A percentile compares a stretch with the other conserved stretches of the same genome.
Conservation (phyloP, 2,329 filamentous ascomycete genomes). For the Colletotrichum sublineola region DNA sequence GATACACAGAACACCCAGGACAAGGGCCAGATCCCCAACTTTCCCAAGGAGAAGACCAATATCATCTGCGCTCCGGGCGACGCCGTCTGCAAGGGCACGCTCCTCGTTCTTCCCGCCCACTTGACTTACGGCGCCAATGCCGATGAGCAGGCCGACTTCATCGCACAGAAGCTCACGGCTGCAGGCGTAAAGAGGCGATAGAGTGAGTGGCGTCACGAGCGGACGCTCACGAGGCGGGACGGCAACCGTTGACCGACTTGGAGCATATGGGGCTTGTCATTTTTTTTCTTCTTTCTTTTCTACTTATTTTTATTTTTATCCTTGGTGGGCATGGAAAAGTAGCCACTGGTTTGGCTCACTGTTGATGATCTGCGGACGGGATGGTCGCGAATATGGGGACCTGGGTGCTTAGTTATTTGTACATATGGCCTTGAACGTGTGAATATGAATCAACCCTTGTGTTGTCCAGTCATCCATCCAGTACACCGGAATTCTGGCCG, state of each 20-base stretch:
- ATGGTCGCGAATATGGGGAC: neutral
- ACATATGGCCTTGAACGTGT: no score
- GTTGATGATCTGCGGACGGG: neutral
- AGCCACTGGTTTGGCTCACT: slow-evolving; percentile 9
- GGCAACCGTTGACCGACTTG: neutral
- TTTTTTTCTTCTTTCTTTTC: neutral
- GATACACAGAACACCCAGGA: slow-evolving; percentile 50
- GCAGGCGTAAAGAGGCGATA: slow-evolving; percentile 40
- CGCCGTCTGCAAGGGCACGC: slow-evolving; percentile 53
- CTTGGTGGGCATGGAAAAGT: slow-evolving; percentile 21
- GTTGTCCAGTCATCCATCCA: no score
- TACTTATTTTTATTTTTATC: neutral
- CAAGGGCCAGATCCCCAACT: slow-evolving; percentile 52
- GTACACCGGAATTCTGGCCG: neutral
- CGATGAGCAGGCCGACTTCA: slow-evolving; percentile 50
- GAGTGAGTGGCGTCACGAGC: slow-evolving; percentile 23
- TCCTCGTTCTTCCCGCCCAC: slow-evolving; percentile 53
- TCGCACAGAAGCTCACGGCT: slow-evolving; percentile 42
- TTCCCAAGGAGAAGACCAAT: slow-evolving; percentile 52
- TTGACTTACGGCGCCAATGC: slow-evolving; percentile 53
- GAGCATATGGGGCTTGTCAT: neutral
- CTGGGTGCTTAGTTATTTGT: neutral
- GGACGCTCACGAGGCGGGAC: neutral
- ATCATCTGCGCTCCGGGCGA: slow-evolving; percentile 59
- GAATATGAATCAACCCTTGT: no score